Evolutionary conservation across 208 protist species (phyloP).

Genomic region (Trypanosomatidae sp.): DNA sequence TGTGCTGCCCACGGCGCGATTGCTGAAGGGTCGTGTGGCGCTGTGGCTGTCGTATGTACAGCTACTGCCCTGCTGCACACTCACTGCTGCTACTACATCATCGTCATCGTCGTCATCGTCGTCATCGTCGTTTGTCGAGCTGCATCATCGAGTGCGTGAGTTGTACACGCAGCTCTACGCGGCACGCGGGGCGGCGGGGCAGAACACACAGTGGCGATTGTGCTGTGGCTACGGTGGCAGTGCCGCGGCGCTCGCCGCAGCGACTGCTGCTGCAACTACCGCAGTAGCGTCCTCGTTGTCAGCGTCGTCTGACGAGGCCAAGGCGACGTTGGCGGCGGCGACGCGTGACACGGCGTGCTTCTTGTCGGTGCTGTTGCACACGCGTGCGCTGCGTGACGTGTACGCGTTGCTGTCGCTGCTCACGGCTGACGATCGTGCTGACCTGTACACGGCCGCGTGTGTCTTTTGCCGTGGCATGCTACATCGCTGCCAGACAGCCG

Average conservation of each 20-base stretch:
- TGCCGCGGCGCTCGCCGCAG: neutral
- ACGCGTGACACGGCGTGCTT: neutral
- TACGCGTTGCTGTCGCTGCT: constrained; percentile 35
- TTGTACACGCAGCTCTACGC: neutral
- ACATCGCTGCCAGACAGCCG: neutral
- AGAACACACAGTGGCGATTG: neutral
- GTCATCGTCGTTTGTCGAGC: neutral
- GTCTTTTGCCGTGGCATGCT: constrained; percentile 4
- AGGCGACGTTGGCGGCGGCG: neutral
- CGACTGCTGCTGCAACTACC: neutral
- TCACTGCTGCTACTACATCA: neutral
- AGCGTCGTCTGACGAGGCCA: neutral
- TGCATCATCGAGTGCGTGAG: neutral
- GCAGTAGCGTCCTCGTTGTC: neutral
- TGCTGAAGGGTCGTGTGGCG: constrained; percentile 14
- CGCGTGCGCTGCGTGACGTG: constrained; percentile 20
- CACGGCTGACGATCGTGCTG: constrained; percentile 14
- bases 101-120: neutral
- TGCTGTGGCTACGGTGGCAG: neutral
- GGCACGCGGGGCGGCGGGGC: neutral
- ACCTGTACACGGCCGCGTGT: constrained; percentile 31
- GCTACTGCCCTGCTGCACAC: constrained; percentile 3
- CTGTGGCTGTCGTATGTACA: constrained; percentile 19
- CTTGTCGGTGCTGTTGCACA: constrained; percentile 2
- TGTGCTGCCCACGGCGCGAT: constrained; percentile 16